Base-by-base conservation (phyloP, 371 early-diverging fungal species). In the Mucor lusitanicus region DNA sequence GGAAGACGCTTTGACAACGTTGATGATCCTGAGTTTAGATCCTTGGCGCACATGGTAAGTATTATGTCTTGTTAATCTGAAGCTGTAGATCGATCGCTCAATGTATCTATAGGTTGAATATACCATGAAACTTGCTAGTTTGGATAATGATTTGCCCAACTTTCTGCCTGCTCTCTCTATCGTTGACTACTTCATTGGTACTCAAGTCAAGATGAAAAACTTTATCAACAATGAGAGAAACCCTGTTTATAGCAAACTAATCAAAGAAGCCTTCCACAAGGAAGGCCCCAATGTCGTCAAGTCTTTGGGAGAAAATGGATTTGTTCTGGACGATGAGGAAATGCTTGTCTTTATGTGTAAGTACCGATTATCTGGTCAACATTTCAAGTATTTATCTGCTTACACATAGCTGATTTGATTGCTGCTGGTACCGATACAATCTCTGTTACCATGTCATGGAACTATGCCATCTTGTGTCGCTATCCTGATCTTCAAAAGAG, bases 391-490 rank as follows among this genome's bases (percentile, higher is more conserved):
- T 37, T 37, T 0, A 37, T 37, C 11, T 13, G 37, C 37, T 13
- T 28, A 21, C 19, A 21, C 30, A 3, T 65, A 71, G 71, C 23
- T 30, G 71, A 71, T 39, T 54, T 71, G 4, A 67, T 60, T 23
- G 55, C 28, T 46, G 71, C 59, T 30, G 71, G 71, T 12, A 54
- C 61, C 21, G 71, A 71, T 39, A 67, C 67, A 1, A 42, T 55
- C 23, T 19, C 63, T n/a, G 55, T 67, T 8, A 63, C 64, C 7
- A 46, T 71, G 23, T 33, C 42, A 27, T 71, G 71, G 71, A 28
- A 23, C 11, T 59, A 67, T 54, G 67, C 67, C 7, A 40, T 63
- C 15, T 8, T 71, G 50, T 63, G 60, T 59, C 50, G 59, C 21
- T 54, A 59, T 5, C 63, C 67, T 17, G 48, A 67, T 5, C 44